Base-by-base conservation (phyloP, 306 rosid species). In the Rosa lucieae region DNA sequence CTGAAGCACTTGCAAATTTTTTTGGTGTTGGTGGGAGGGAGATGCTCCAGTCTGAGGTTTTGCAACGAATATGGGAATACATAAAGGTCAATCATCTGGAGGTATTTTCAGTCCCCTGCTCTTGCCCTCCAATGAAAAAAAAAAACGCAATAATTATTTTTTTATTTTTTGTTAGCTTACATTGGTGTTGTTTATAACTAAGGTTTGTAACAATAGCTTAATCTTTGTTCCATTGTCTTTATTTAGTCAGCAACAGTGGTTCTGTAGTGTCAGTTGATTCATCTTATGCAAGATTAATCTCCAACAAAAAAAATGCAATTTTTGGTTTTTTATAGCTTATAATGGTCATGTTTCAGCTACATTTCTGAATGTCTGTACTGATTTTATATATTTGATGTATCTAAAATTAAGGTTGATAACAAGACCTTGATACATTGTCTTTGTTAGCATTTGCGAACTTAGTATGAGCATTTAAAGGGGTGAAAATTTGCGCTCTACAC, bases 41-140 rank as follows among this genome's bases (percentile, higher is more conserved):
- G 87, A 93, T 89, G 96, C 92, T 88, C 35, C 97, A 90, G 70
- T 74, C 92, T 49, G 97, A 93, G 87, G 96, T 90, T 84, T 76
- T 90, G 84, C 82, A 80, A 70, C 91, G 96, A 63, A 88, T 92
- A 75, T 90, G 96, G 97, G 97, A 89, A 73, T 93, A 93, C 81
- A 90, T 93, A 73, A 90, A 89, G 77, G 92, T 84, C 83, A 83
- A 91, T 65, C 88, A 80, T 74, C 87, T 93, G 67, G 96, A 93
- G 92, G 96, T 93, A 72, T 75, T 78, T 67, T 29, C 67, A 61
- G 47, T 58, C 26, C 32, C 52, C 2, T 26, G 23, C 51, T 23
- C 7, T 32, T 10, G 46, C 66, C 17, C 65, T 35, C 42, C 68
- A 59, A 61, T 58, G 26, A 21, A 21, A 11, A 18, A 44, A 59